phyloP scores from a whole-genome alignment of 1,284 basidiomycete genomes.

The Lignosus rhinocerotis region DNA sequence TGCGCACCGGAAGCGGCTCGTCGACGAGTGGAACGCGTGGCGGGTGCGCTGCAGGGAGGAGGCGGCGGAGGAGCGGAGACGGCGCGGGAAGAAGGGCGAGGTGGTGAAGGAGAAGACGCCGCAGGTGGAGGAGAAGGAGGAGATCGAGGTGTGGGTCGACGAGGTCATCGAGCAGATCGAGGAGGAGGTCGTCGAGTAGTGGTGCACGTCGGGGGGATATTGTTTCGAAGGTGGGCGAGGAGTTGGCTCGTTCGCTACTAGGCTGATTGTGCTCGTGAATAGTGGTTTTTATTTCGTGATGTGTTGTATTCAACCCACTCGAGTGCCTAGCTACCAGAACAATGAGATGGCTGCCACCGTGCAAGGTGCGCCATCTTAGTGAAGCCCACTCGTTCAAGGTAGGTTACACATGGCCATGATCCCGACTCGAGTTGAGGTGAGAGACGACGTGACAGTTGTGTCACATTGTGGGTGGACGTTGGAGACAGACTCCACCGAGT shows the following conservation, averaged over 20 bases:
- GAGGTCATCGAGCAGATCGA: slow-evolving; percentile 90
- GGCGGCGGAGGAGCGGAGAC: slow-evolving; percentile 48
- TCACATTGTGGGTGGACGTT: slow-evolving; percentile 9
- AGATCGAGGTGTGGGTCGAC: slow-evolving; percentile 89
- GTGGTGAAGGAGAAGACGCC: slow-evolving; percentile 39
- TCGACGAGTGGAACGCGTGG: slow-evolving; percentile 99
- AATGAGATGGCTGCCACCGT: neutral
- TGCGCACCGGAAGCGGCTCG: slow-evolving; percentile 86
- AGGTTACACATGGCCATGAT: too few relatives aligned
- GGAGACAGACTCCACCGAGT: slow-evolving; percentile 6
- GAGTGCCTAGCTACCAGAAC: neutral
- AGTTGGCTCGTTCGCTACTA: neutral
- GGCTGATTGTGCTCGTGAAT: slow-evolving; percentile 16
- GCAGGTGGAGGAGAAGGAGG: slow-evolving; percentile 71
- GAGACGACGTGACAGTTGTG: too few relatives aligned
- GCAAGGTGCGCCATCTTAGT: too few relatives aligned
- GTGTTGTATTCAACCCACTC: slow-evolving; percentile 21
- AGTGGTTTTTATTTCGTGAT: slow-evolving; percentile 14
- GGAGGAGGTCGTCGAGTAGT: slow-evolving; percentile 66
- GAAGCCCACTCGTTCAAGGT: neutral
- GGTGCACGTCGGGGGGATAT: neutral
- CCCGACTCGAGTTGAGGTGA: too few relatives aligned
- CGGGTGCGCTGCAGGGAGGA: slow-evolving; percentile 63
- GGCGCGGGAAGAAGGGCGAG: slow-evolving; percentile 38
- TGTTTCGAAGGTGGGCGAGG: neutral